Percentiles rank a stretch among this genome's conserved stretches.
Conservation (phyloP, 805 yeast genomes). For the Ogataea parapolymorpha region DNA sequence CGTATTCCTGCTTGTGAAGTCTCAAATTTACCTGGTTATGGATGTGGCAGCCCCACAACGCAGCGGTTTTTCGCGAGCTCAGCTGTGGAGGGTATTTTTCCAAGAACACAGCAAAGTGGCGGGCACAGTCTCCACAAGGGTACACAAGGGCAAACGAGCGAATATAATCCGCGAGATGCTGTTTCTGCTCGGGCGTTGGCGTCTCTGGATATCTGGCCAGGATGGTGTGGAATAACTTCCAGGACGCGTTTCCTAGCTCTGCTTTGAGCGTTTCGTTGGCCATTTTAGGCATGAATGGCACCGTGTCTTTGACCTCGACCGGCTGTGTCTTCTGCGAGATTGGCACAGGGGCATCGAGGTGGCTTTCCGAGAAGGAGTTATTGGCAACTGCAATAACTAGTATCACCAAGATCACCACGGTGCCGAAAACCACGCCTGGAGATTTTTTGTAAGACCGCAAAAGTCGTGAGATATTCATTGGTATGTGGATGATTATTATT, state of each 20-base stretch:
- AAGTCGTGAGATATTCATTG: slow-evolving; percentile 6
- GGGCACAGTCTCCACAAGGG: slow-evolving; percentile 97
- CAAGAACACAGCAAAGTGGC: slow-evolving; percentile 75
- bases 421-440: slow-evolving; percentile 19
- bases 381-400: slow-evolving; percentile 19
- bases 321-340: slow-evolving; percentile 3
- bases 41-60: slow-evolving; percentile 93
- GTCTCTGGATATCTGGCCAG: slow-evolving; percentile 87
- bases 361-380: slow-evolving; percentile 18
- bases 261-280: slow-evolving; percentile 66
- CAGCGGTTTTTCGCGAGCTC: slow-evolving; percentile 71
- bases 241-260: slow-evolving; percentile 84
- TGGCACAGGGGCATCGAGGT: slow-evolving; percentile 23
- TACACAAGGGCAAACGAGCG: slow-evolving; percentile 83
- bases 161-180: slow-evolving; percentile 62
- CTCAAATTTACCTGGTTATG: slow-evolving; percentile 84
- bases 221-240: slow-evolving; percentile 90
- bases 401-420: slow-evolving; percentile 17
- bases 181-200: slow-evolving; percentile 63
- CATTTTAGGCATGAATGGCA: slow-evolving; percentile 87
- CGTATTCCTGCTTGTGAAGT: slow-evolving; percentile 67
- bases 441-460: slow-evolving; percentile 14
- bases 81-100: slow-evolving; percentile 81
- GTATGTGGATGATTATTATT: background rate
- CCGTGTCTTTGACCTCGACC: slow-evolving; percentile 1